Evolutionary conservation across 2,329 filamentous ascomycete species (phyloP).

Genomic region (Alternaria tenuissima): DNA sequence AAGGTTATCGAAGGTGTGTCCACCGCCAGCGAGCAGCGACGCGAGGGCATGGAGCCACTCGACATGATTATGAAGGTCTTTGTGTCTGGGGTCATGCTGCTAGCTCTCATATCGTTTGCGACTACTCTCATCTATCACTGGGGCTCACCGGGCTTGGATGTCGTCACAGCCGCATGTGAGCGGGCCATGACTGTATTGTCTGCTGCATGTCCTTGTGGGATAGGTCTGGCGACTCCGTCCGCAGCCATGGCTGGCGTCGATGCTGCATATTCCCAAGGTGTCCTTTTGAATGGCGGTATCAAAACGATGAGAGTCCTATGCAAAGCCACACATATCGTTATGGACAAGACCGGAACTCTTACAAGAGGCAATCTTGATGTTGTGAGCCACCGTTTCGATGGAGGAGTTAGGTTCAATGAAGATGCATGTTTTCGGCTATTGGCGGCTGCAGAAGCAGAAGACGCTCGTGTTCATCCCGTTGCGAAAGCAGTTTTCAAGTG

Average conservation of each 20-base stretch:
- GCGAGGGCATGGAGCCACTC: no score
- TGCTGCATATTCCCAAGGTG: constrained; percentile 14
- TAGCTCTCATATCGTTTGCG: no score
- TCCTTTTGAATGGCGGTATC: constrained; percentile 22
- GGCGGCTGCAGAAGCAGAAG: constrained; percentile 15
- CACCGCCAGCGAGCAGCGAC: no score
- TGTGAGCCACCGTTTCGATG: background rate
- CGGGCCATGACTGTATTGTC: no score
- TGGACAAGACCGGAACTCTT: constrained; percentile 29
- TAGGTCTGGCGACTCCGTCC: constrained; percentile 23
- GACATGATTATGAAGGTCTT: no score
- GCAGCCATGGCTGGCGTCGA: constrained; percentile 26
- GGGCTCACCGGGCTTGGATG: no score
- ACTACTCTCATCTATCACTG: no score
- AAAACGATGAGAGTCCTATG: constrained; percentile 16
- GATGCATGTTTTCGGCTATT: constrained; percentile 9
- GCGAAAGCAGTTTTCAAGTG: constrained; percentile 18
- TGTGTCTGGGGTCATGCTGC: no score
- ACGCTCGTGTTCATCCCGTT: constrained; percentile 14
- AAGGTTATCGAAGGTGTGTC: no score
- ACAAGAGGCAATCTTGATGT: constrained; percentile 19
- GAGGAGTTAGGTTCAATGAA: background rate
- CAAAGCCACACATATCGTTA: constrained; percentile 18
- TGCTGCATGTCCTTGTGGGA: constrained; percentile 23
- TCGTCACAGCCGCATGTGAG: no score